These are phyloP conservation scores for Adiantum capillusveneris DNA, from an alignment of 75 land plant genomes.

Conservation along the genomic window DNA sequence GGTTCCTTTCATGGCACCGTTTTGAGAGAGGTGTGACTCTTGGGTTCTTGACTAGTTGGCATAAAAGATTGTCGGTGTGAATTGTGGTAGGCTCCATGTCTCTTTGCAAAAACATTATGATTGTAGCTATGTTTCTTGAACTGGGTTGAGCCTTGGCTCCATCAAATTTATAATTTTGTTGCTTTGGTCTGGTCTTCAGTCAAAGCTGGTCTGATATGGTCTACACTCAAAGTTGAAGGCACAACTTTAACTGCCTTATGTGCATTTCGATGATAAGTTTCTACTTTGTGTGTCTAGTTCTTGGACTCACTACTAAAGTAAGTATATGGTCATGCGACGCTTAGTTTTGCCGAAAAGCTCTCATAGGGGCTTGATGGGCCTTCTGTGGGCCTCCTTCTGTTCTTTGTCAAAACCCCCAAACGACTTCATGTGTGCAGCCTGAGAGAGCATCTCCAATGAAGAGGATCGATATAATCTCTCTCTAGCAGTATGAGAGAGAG, in stretches of 20 bases:
- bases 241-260: too few species aligned
- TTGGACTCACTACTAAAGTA: not conserved
- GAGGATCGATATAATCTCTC: too few species aligned
- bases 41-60: not conserved
- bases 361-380: too few species aligned
- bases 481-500: too few species aligned
- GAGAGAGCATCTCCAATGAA: too few species aligned
- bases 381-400: too few species aligned
- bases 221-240: not conserved
- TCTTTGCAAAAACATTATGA: not conserved
- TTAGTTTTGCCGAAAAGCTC: too few species aligned
- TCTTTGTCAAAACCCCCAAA: too few species aligned
- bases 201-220: not conserved
- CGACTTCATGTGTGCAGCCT: too few species aligned
- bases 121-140: not conserved
- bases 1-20: too few species aligned
- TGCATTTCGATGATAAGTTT: conserved; percentile 4
- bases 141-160: not conserved
- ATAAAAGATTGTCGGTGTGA: too few species aligned
- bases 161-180: not conserved
- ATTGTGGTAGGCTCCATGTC: not conserved
- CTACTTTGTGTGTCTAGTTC: not conserved
- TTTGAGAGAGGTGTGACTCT: not conserved
- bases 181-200: not conserved
- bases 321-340: too few species aligned